A percentile compares a stretch with the other conserved stretches of the same genome.
phyloP scores from a whole-genome alignment of 139 green algal genomes.

The Chlorella sp. region DNA sequence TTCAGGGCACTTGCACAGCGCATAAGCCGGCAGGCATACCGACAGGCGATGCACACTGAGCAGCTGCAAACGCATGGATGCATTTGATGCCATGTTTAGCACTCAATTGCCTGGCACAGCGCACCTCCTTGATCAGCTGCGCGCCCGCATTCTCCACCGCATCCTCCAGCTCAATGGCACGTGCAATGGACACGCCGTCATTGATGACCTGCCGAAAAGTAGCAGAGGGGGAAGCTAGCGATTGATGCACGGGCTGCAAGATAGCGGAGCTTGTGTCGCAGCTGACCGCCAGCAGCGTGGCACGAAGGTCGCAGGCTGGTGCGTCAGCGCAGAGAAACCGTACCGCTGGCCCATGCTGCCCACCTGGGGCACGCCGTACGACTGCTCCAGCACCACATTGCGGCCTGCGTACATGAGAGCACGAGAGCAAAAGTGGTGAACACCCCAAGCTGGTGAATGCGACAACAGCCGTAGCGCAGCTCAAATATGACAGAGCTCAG shows the following conservation, averaged over 20 bases:
- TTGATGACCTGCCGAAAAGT: slow-evolving; percentile 91
- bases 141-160: slow-evolving; percentile 96
- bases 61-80: background rate
- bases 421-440: too few relatives aligned
- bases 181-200: slow-evolving; percentile 97
- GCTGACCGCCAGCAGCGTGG: too few relatives aligned
- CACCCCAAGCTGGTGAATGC: background rate
- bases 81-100: too few relatives aligned
- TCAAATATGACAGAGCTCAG: too few relatives aligned
- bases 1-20: too few relatives aligned
- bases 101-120: slow-evolving; percentile 35
- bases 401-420: slow-evolving; percentile 84
- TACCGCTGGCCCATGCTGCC: background rate
- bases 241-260: too few relatives aligned
- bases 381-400: slow-evolving; percentile 98
- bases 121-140: slow-evolving; percentile 96
- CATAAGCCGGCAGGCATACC: slow-evolving; percentile 41
- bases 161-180: slow-evolving; percentile 95
- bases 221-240: background rate
- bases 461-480: too few relatives aligned
- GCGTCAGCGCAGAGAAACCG: too few relatives aligned
- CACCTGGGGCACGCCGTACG: slow-evolving; percentile 89
- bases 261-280: background rate
- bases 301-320: too few relatives aligned
- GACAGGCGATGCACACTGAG: background rate